Percentiles rank a stretch among this genome's conserved stretches.
phyloP scores from a whole-genome alignment of 2,329 filamentous ascomycete species.

The Cyanodermella asteris region DNA sequence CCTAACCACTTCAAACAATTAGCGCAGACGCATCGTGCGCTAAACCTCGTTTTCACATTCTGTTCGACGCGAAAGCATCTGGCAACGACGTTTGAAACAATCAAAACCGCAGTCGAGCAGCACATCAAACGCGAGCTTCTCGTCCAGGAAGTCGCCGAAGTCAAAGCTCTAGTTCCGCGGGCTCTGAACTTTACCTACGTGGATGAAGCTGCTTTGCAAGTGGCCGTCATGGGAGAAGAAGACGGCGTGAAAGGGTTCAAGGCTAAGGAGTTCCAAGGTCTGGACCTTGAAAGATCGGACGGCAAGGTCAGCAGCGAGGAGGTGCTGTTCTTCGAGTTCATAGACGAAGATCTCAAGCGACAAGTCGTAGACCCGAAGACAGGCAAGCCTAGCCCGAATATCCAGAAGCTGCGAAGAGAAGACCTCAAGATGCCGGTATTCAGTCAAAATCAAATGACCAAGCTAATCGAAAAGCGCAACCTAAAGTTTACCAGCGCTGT shows the following conservation, averaged over 20 bases:
- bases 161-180: conserved; percentile 55
- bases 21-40: conserved; percentile 54
- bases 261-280: conserved; percentile 28
- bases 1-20: conserved; percentile 52
- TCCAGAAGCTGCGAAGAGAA: conserved; percentile 49
- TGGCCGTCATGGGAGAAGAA: conserved; percentile 52
- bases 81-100: conserved; percentile 74
- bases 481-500: conserved; percentile 59
- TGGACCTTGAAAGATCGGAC: conserved; percentile 8
- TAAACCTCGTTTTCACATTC: conserved; percentile 89
- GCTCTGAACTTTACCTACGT: conserved; percentile 71
- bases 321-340: conserved; percentile 74
- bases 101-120: conserved; percentile 62
- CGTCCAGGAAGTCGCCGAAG: conserved; percentile 60
- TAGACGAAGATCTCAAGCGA: conserved; percentile 75
- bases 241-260: conserved; percentile 38
- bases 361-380: conserved; percentile 53
- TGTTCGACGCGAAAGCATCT: conserved; percentile 84
- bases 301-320: conserved; percentile 28
- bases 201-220: conserved; percentile 60
- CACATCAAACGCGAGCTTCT: conserved; percentile 52
- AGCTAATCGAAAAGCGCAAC: conserved; percentile 75
- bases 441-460: conserved; percentile 79
- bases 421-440: conserved; percentile 79
- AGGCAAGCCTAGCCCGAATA: conserved; percentile 47